phyloP scores from a whole-genome alignment of 805 yeast species.

The Tetrapisispora iriomotensis region DNA sequence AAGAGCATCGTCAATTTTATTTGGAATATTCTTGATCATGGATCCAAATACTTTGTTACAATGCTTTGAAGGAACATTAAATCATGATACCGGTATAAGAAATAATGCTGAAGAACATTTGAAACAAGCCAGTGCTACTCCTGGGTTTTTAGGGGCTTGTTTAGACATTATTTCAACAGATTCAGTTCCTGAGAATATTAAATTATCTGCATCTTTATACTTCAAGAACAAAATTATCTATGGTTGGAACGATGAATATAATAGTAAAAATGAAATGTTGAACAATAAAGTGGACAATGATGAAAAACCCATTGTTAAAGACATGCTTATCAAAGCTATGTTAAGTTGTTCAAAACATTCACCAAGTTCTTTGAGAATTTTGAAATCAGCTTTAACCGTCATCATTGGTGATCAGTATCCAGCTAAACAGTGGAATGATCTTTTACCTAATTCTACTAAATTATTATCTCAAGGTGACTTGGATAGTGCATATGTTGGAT shows the following conservation, averaged over 20 bases:
- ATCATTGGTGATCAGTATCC: conserved; percentile 46
- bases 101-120: conserved; percentile 62
- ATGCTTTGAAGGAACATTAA: conserved; percentile 73
- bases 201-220: conserved; percentile 70
- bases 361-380: conserved; percentile 33
- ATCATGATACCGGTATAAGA: conserved; percentile 51
- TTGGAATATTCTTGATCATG: conserved; percentile 33
- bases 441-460: conserved; percentile 37
- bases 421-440: conserved; percentile 40
- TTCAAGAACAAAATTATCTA: conserved; percentile 65
- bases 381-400: conserved; percentile 41
- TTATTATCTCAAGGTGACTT: conserved; percentile 38
- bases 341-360: conserved; percentile 35
- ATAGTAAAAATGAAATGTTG: conserved; percentile 21
- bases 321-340: conserved; percentile 56
- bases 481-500: conserved; percentile 48
- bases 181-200: conserved; percentile 42
- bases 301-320: conserved; percentile 67
- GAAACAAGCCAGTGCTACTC: conserved; percentile 42
- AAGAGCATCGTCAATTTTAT: neutral
- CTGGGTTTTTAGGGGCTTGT: conserved; percentile 78
- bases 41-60: conserved; percentile 57
- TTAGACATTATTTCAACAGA: conserved; percentile 56
- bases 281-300: conserved; percentile 42
- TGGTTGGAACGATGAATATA: conserved; percentile 42